Evolutionary conservation across 768 basidiomycete genomes (phyloP).

Genomic region (Tricholoma terreum): DNA sequence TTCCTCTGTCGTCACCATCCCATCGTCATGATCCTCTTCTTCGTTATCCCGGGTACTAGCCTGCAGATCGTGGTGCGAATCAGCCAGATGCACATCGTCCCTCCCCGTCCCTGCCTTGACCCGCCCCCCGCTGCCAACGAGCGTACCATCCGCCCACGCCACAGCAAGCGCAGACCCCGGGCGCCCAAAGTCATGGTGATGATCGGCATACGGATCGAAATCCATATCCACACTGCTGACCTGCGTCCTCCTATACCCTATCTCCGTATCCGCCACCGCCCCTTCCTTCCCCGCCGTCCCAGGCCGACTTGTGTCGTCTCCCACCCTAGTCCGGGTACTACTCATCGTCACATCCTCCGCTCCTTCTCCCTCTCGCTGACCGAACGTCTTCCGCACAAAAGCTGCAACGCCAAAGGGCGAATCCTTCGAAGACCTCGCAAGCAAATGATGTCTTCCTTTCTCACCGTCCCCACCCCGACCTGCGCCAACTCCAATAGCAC

Average conservation of each 20-base stretch:
- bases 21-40: constrained; percentile 1
- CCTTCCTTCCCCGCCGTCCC: constrained; percentile 19
- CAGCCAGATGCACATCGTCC: neutral
- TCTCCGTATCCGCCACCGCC: constrained; percentile 10
- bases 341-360: constrained; percentile 18
- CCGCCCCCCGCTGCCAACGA: constrained; percentile 7
- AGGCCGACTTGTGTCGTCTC: constrained; percentile 32
- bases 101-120: neutral
- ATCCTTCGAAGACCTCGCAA: constrained; percentile 8
- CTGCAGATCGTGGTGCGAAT: neutral
- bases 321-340: constrained; percentile 37
- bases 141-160: constrained; percentile 19
- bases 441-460: neutral
- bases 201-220: constrained; percentile 11
- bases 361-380: constrained; percentile 3
- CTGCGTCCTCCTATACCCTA: constrained; percentile 6
- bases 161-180: neutral
- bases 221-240: neutral
- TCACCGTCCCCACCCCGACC: constrained; percentile 11
- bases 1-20: neutral
- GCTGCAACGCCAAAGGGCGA: constrained; percentile 19
- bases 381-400: constrained; percentile 35
- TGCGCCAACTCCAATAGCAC: constrained; percentile 10
- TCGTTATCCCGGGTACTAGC: neutral
- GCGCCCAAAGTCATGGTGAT: too few relatives aligned